These are phyloP conservation scores for Zymoseptoria pseudotritici DNA, from an alignment of 2,329 filamentous ascomycete species.

Conservation along the genomic window DNA sequence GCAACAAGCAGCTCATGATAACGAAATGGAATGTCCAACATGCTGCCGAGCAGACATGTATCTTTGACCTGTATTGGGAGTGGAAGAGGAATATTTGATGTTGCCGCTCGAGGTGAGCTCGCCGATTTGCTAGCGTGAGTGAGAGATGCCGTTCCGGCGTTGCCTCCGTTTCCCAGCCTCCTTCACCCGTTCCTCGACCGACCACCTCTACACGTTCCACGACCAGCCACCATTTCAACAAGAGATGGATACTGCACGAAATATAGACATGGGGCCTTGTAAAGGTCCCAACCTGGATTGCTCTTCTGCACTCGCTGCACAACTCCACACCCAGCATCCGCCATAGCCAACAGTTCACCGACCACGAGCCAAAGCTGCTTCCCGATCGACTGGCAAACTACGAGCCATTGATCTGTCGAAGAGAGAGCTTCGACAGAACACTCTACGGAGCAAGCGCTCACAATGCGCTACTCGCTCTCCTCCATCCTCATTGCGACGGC, in stretches of 20 bases:
- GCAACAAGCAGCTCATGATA: not conserved
- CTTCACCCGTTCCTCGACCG: not conserved
- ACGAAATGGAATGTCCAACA: not conserved
- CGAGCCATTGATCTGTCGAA: not conserved
- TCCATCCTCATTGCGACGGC: slow-evolving; percentile 14
- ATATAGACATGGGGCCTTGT: slow-evolving; percentile 3
- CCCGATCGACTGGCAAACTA: not conserved
- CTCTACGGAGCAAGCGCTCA: slow-evolving; percentile 2
- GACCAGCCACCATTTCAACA: slow-evolving; percentile 5
- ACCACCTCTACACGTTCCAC: not conserved
- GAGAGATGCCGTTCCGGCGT: too few relatives aligned
- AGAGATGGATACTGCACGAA: slow-evolving; percentile 4
- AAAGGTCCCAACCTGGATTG: slow-evolving; percentile 1
- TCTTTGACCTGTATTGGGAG: not conserved
- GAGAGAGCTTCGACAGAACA: not conserved
- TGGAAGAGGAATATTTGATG: not conserved
- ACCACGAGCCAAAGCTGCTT: not conserved
- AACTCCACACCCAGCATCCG: slow-evolving; percentile 7
- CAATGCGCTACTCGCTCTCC: slow-evolving; percentile 10
- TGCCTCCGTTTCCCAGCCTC: not conserved
- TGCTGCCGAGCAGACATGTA: not conserved
- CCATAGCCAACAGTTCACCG: slow-evolving; percentile 8
- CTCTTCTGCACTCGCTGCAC: slow-evolving; percentile 10
- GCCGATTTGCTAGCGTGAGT: too few relatives aligned
- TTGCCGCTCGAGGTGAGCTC: not conserved